These are phyloP conservation scores for Candida anutae DNA, from an alignment of 1,139 yeast species.

Conservation along the genomic window DNA sequence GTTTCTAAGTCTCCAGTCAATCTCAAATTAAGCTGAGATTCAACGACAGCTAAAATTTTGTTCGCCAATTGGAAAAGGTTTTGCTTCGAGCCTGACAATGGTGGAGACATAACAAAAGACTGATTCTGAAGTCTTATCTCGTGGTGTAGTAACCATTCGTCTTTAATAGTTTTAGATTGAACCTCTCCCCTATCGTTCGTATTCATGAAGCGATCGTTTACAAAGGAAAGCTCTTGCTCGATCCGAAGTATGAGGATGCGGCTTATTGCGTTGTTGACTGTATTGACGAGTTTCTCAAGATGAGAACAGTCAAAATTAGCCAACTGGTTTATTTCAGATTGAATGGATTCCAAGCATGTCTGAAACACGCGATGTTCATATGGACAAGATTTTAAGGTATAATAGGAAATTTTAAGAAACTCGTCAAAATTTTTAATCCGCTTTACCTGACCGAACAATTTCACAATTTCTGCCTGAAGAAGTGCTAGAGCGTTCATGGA, in stretches of 20 bases:
- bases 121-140: conserved; percentile 39
- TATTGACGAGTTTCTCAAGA: conserved; percentile 25
- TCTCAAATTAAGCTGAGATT: conserved; percentile 7
- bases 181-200: too few species aligned
- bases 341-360: conserved; percentile 23
- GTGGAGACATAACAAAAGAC: conserved; percentile 30
- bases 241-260: conserved; percentile 29
- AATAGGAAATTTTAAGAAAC: conserved; percentile 9
- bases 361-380: conserved; percentile 16
- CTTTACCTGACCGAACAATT: conserved; percentile 22
- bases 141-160: too few species aligned
- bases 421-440: conserved; percentile 21
- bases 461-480: conserved; percentile 29
- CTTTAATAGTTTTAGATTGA: too few species aligned
- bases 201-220: background rate
- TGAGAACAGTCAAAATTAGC: conserved; percentile 35
- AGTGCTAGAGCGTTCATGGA: conserved; percentile 30
- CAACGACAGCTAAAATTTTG: conserved; percentile 4
- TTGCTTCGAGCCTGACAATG: conserved; percentile 16
- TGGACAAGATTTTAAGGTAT: conserved; percentile 18
- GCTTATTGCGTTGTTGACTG: conserved; percentile 33
- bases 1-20: background rate
- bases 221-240: conserved; percentile 7
- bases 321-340: conserved; percentile 33
- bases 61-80: conserved; percentile 3